Evolutionary conservation across 1,139 yeast genomes (phyloP).

Genomic region (Geotrichum candidum): DNA sequence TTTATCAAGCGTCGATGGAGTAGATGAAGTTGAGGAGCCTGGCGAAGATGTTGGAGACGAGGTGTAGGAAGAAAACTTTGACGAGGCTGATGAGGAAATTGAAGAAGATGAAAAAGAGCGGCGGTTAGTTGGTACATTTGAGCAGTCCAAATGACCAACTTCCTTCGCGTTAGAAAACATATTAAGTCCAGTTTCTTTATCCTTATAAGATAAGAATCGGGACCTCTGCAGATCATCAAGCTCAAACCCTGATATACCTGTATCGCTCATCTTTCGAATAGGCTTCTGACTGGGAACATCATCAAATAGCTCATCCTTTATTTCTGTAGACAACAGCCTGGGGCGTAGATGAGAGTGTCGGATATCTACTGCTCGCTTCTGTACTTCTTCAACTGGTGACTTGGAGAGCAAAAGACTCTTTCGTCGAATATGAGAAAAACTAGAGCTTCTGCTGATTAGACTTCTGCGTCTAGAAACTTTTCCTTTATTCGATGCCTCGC

Average conservation of each 20-base stretch:
- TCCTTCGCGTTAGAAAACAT: background rate
- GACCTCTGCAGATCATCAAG: background rate
- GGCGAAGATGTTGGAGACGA: conserved; percentile 7
- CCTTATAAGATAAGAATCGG: background rate
- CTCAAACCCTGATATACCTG: background rate
- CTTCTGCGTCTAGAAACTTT: background rate
- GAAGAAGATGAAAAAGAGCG: conserved; percentile 3
- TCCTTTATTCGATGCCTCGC: background rate
- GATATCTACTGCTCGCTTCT: conserved; percentile 43
- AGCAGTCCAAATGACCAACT: background rate
- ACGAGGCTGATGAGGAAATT: background rate
- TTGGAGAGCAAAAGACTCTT: conserved; percentile 26
- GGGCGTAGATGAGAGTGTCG: conserved; percentile 72
- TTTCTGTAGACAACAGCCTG: conserved; percentile 70
- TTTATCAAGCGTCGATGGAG: conserved; percentile 2
- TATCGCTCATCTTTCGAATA: background rate
- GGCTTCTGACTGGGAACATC: background rate
- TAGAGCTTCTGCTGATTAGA: background rate
- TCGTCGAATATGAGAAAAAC: background rate
- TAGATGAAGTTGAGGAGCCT: background rate
- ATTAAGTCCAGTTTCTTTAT: background rate
- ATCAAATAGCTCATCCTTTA: conserved; percentile 46
- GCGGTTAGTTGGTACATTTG: background rate
- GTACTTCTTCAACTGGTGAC: conserved; percentile 36
- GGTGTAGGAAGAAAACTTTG: background rate